phyloP scores from a whole-genome alignment of 192 early-diverging fungal species.

The Entomortierella parvispora region DNA sequence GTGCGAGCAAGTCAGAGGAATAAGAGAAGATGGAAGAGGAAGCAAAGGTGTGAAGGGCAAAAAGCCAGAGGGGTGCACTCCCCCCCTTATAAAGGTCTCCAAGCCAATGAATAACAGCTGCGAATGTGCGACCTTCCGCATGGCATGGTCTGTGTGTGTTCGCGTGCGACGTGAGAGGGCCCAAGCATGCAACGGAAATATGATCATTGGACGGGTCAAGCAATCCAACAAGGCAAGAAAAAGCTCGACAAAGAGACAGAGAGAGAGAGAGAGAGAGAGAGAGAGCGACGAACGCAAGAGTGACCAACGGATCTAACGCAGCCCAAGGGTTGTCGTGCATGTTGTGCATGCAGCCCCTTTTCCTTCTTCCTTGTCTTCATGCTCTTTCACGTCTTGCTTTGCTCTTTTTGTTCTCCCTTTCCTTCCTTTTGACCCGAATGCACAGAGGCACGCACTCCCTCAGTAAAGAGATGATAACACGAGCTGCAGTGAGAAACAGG shows the following conservation, averaged over 20 bases:
- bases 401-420: too few species aligned
- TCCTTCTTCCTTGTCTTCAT: too few species aligned
- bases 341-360: too few species aligned
- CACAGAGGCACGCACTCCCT: too few species aligned
- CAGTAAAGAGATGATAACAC: too few species aligned
- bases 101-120: background rate
- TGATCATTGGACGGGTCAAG: background rate
- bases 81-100: background rate
- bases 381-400: too few species aligned
- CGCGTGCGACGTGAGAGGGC: background rate
- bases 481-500: too few species aligned
- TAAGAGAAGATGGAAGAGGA: background rate
- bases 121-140: constrained; percentile 1
- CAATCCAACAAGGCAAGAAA: constrained; percentile 8
- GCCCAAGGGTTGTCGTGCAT: too few species aligned
- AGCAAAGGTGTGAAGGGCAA: background rate
- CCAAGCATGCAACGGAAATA: background rate
- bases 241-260: background rate
- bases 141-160: too few species aligned
- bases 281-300: background rate
- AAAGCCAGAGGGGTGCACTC: background rate
- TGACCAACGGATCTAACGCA: background rate
- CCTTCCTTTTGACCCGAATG: too few species aligned
- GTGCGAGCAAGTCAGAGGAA: too few species aligned
- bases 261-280: constrained; percentile 2